Base-by-base conservation (phyloP, 2,329 filamentous ascomycete species). In the Lizonia empirigonia region DNA sequence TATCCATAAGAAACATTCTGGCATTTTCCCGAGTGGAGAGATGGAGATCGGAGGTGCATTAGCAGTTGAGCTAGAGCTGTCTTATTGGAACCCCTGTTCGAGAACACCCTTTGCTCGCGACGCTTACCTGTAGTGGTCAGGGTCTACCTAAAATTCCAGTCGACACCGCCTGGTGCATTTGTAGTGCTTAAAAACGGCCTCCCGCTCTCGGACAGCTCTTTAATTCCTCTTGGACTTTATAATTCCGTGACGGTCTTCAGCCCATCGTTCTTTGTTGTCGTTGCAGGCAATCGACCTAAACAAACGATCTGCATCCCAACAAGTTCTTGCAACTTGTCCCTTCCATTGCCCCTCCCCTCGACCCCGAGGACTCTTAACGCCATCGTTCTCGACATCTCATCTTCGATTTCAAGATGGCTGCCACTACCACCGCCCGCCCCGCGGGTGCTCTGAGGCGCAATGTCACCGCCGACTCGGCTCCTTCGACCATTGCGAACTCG, bases 341-440 rank as follows among this genome's bases (percentile, higher is more conserved):
- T 51, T 15, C 19, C 19, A 19, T 18, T 46, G 49, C 49, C 49
- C 49, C 49, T 45, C 48, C 36, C 36, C 35, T 51, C 40, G 32
- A 26, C 23, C n/a, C 32, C 30, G 32, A 42, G 36, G 30, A 24
- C 23, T 30, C 19, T 36, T 33, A 16, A 24, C 23, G 37, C 44
- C 30, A 32, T 51, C 39, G 26, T 24, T 39, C 20, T 41, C 36
- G 34, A 34, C 54, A 36, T 24, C 27, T 41, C 22, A 35, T 44
- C 34, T 29, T 41, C 46, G 42, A 27, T 39, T 33, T 42, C 46
- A 51, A 41, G 44, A 73, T 73, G 70, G 68, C 70, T 44, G 79
- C 82, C 57, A 82, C 82, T 30, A 83, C 82, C 40, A 80, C 80
- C 61, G 77, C 82, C 44, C 75, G 81, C 52, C 80, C 82, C 62